phyloP scores from a whole-genome alignment of 768 basidiomycete species.

The Mycena maculata region DNA sequence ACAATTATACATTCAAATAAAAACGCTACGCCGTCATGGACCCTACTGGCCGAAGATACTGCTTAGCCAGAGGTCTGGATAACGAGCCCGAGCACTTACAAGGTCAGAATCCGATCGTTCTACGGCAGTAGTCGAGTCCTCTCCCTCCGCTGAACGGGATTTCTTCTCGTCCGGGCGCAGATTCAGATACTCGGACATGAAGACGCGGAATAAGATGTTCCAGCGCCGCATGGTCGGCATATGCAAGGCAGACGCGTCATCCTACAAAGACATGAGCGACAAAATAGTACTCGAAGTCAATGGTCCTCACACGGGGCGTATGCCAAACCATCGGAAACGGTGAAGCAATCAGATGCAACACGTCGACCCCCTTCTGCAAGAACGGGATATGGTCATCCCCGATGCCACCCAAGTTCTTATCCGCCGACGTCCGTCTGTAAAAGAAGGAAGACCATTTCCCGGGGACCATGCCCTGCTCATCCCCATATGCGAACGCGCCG shows the following conservation, averaged over 20 bases:
- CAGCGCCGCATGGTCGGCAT: constrained; percentile 88
- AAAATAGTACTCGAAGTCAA: constrained; percentile 1
- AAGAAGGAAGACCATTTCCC: constrained; percentile 77
- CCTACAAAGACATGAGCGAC: constrained; percentile 72
- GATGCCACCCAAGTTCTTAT: constrained; percentile 66
- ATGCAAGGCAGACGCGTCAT: constrained; percentile 89
- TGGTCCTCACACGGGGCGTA: constrained; percentile 66
- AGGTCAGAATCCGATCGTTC: constrained; percentile 59
- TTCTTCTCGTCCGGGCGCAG: constrained; percentile 62
- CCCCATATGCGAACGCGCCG: constrained; percentile 67
- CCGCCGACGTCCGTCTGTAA: constrained; percentile 54
- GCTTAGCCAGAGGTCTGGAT: constrained; percentile 1
- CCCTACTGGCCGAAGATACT: constrained; percentile 18
- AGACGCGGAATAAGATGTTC: constrained; percentile 89
- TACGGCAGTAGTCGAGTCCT: constrained; percentile 36
- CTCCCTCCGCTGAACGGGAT: constrained; percentile 34
- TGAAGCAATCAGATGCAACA: constrained; percentile 89
- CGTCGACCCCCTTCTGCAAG: constrained; percentile 80
- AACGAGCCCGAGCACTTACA: constrained; percentile 48
- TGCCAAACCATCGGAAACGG: constrained; percentile 96
- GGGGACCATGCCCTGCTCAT: constrained; percentile 57
- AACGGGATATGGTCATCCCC: constrained; percentile 97
- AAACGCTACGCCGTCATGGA: neutral
- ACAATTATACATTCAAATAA: constrained; percentile 19
- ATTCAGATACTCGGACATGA: constrained; percentile 90